These are phyloP conservation scores for Hansenula anomala DNA, from an alignment of 1,139 yeast species.

Conservation along the genomic window DNA sequence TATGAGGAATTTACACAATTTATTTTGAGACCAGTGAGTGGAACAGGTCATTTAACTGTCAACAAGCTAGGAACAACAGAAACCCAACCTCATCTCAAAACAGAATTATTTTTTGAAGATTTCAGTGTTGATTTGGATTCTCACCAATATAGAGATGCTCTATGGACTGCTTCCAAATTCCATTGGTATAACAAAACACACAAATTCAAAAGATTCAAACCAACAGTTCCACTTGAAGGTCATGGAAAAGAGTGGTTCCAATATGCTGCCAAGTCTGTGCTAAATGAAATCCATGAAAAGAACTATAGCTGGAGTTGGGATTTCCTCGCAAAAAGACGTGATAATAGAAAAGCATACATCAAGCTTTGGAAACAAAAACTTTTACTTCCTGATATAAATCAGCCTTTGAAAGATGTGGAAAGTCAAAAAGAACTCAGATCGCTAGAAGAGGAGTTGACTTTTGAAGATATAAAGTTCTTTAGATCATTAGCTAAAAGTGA, in stretches of 20 bases:
- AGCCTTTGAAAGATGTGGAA: conserved; percentile 24
- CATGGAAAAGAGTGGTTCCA: conserved; percentile 79
- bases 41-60: conserved; percentile 76
- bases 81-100: conserved; percentile 63
- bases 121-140: conserved; percentile 82
- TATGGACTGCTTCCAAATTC: conserved; percentile 78
- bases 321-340: conserved; percentile 63
- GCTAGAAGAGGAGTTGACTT: conserved; percentile 57
- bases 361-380: conserved; percentile 60
- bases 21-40: conserved; percentile 83
- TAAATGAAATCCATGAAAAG: conserved; percentile 75
- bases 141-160: conserved; percentile 75
- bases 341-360: conserved; percentile 68
- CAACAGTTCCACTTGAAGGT: conserved; percentile 52
- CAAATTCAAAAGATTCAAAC: conserved; percentile 69
- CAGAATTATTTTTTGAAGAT: conserved; percentile 80
- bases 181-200: conserved; percentile 76
- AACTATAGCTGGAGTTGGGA: conserved; percentile 90
- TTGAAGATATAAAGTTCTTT: conserved; percentile 81
- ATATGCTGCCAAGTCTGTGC: conserved; percentile 71
- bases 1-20: conserved; percentile 45
- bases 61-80: conserved; percentile 76
- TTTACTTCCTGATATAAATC: conserved; percentile 25
- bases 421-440: conserved; percentile 38
- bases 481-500: conserved; percentile 74